Conservation (phyloP, 306 rosid genomes). For the Bauhinia variegata region DNA sequence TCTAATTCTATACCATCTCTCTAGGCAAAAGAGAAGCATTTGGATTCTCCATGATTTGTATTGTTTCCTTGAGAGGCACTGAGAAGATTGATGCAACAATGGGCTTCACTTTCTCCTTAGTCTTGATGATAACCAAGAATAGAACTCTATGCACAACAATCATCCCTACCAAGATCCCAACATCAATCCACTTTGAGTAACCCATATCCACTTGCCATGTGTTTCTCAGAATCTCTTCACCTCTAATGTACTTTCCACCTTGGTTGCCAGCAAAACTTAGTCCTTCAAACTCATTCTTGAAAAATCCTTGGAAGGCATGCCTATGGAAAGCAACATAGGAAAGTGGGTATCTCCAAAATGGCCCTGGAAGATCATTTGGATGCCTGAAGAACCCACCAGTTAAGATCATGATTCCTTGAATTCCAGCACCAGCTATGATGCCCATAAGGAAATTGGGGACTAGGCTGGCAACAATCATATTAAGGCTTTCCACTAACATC, state of each 20-base stretch:
- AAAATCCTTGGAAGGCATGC: slow-evolving; percentile 71
- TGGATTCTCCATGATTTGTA: neutral
- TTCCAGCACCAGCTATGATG: slow-evolving; percentile 69
- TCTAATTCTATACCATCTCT: neutral
- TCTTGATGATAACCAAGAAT: slow-evolving; percentile 48
- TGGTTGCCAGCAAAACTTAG: slow-evolving; percentile 14
- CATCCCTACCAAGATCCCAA: slow-evolving; percentile 49
- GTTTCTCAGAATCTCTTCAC: slow-evolving; percentile 42
- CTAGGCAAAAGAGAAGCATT: slow-evolving; percentile 12
- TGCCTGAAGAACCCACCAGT: slow-evolving; percentile 59
- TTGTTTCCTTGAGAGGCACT: neutral
- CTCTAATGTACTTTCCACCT: slow-evolving; percentile 26
- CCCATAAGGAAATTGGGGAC: slow-evolving; percentile 83
- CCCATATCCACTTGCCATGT: slow-evolving; percentile 36
- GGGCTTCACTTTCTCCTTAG: slow-evolving; percentile 35
- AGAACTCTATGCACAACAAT: slow-evolving; percentile 41
- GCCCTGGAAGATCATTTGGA: slow-evolving; percentile 56
- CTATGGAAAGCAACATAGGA: slow-evolving; percentile 61
- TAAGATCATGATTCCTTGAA: slow-evolving; percentile 68
- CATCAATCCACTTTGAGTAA: slow-evolving; percentile 58
- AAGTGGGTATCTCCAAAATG: slow-evolving; percentile 67
- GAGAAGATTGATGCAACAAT: neutral
- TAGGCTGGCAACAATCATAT: slow-evolving; percentile 74
- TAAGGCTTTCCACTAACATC: slow-evolving; percentile 72
- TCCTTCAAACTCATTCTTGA: too few relatives aligned